Conservation (phyloP, 73 alveolate genomes). For the Paramecium octaurelia region DNA sequence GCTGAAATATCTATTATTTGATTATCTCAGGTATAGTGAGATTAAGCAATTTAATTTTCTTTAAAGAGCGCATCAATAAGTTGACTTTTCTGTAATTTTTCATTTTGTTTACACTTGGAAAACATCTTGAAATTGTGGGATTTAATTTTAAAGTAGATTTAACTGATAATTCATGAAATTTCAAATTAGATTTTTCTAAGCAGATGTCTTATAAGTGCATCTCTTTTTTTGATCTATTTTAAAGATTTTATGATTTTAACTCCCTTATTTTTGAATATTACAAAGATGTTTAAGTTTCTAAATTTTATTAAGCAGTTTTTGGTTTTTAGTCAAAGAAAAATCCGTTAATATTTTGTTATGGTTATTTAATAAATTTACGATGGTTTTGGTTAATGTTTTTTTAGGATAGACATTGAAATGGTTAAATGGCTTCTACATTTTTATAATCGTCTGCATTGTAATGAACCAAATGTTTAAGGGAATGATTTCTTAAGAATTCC, state of each 20-base stretch:
- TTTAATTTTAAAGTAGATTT: neutral
- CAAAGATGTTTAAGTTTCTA: neutral
- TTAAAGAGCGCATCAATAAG: neutral
- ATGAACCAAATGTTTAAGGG: constrained; percentile 31
- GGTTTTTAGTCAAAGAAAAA: neutral
- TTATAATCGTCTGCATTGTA: neutral
- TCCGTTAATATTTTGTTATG: neutral
- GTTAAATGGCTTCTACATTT: neutral
- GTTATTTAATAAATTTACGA: neutral
- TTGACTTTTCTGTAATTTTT: neutral
- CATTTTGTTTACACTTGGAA: neutral
- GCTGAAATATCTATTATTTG: neutral
- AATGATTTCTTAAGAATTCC: neutral
- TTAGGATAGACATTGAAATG: neutral
- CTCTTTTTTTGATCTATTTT: neutral
- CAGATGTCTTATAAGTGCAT: neutral
- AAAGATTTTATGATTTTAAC: neutral
- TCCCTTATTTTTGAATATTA: neutral
- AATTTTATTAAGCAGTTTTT: neutral
- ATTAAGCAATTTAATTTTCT: neutral
- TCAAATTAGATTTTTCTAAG: neutral
- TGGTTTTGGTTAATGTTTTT: neutral
- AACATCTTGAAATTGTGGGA: neutral
- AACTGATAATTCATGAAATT: neutral
- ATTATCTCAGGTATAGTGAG: neutral